phyloP scores from a whole-genome alignment of 148 eudicot genomes.

The Rhododendron mucronatum region DNA sequence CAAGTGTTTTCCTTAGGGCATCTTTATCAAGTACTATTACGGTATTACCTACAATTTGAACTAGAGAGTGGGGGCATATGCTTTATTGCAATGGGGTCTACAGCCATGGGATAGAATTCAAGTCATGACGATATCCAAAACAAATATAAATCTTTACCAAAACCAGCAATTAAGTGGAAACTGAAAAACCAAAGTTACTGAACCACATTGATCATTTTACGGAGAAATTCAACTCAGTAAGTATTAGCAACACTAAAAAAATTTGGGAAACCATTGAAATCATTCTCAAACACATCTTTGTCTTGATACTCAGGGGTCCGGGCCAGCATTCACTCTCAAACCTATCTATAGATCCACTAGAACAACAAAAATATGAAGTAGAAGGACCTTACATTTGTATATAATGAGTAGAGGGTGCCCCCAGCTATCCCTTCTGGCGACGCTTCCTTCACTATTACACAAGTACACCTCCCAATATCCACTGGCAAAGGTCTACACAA shows the following conservation, averaged over 20 bases:
- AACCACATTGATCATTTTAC: too few species aligned
- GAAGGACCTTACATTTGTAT: constrained; percentile 60
- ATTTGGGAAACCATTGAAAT: neutral
- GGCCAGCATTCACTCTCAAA: neutral
- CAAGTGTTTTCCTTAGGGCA: neutral
- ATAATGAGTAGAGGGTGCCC: constrained; percentile 68
- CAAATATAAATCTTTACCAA: neutral
- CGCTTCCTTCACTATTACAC: constrained; percentile 71
- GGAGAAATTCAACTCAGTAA: neutral
- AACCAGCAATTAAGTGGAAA: neutral
- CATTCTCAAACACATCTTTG: neutral
- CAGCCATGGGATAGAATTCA: neutral
- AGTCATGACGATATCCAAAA: neutral
- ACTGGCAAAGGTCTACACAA: constrained; percentile 72
- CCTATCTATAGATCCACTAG: neutral
- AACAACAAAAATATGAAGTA: neutral
- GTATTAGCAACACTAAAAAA: neutral
- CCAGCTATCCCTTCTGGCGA: constrained; percentile 44
- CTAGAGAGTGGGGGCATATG: neutral
- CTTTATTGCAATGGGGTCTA: neutral
- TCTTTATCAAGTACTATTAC: too few species aligned
- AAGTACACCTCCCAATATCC: constrained; percentile 83
- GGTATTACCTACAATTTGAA: neutral
- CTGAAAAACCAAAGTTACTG: neutral
- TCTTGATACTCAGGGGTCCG: neutral